phyloP scores from a whole-genome alignment of 2,329 filamentous ascomycete species.

The Fusarium sp. region DNA sequence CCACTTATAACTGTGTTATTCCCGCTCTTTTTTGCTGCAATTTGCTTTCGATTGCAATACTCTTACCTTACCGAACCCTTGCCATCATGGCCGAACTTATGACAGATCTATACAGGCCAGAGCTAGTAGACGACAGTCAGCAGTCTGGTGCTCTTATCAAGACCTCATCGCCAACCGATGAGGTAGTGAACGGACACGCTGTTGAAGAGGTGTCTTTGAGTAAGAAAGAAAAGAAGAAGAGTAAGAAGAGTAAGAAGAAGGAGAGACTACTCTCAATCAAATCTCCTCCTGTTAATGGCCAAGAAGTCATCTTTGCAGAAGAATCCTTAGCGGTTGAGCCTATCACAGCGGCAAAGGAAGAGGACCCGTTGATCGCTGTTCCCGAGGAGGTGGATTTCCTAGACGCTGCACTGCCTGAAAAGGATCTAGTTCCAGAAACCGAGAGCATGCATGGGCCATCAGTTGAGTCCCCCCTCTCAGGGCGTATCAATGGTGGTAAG shows the following conservation, averaged over 20 bases:
- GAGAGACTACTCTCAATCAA: background rate
- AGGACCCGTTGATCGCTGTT: too few species aligned
- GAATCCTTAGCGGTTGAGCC: accelerated
- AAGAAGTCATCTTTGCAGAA: background rate
- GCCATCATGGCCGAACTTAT: background rate
- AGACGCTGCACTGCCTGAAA: background rate
- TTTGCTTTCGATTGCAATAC: too few species aligned
- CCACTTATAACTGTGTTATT: too few species aligned
- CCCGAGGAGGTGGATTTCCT: too few species aligned
- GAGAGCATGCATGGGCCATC: too few species aligned
- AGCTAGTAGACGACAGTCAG: accelerated
- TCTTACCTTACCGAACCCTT: accelerated
- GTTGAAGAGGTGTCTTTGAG: accelerated
- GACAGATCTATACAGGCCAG: accelerated
- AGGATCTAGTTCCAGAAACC: background rate
- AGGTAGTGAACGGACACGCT: accelerated
- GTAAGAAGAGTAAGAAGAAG: background rate
- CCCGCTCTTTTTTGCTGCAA: too few species aligned
- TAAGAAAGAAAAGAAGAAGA: background rate
- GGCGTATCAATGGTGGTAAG: background rate
- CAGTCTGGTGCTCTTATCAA: accelerated
- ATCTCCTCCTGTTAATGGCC: accelerated
- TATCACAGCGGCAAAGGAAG: background rate
- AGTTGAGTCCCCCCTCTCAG: accelerated
- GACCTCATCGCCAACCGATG: accelerated